phyloP scores from a whole-genome alignment of 371 early-diverging fungal species.

The Sporodiniella umbellata region DNA sequence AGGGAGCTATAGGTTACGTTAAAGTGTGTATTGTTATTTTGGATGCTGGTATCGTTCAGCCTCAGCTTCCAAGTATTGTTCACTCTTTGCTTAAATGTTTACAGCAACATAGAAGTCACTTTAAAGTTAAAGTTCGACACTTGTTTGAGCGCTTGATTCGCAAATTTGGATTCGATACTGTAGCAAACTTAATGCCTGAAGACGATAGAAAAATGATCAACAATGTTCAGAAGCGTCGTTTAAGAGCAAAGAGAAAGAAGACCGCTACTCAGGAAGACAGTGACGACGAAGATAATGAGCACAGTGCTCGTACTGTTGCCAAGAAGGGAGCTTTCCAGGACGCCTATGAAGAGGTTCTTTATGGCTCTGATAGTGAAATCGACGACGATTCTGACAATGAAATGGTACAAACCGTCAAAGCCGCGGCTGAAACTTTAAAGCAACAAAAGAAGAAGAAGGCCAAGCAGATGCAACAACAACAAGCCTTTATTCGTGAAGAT shows the following conservation, averaged over 20 bases:
- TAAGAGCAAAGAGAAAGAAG: conserved; percentile 82
- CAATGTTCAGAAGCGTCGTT: conserved; percentile 91
- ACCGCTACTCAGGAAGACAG: conserved; percentile 41
- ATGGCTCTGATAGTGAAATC: conserved; percentile 90
- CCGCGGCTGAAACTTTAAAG: conserved; percentile 25
- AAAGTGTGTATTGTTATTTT: conserved; percentile 90
- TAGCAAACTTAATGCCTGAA: conserved; percentile 82
- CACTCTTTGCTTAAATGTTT: conserved; percentile 76
- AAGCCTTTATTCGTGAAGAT: conserved; percentile 73
- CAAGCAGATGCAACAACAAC: conserved; percentile 7
- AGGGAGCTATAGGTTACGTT: conserved; percentile 88
- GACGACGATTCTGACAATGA: conserved; percentile 66
- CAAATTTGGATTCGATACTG: conserved; percentile 70
- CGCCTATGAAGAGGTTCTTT: conserved; percentile 86
- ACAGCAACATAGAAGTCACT: conserved; percentile 81
- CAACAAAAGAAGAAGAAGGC: conserved; percentile 48
- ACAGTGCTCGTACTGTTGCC: conserved; percentile 31
- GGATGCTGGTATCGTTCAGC: conserved; percentile 61
- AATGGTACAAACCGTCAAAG: conserved; percentile 25
- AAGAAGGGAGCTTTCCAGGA: conserved; percentile 59
- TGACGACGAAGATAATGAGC: conserved; percentile 48
- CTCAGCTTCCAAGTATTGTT: conserved; percentile 64
- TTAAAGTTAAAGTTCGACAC: conserved; percentile 89
- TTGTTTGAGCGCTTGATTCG: conserved; percentile 91
- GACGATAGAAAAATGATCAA: conserved; percentile 83